phyloP scores from a whole-genome alignment of 1,139 yeast species.

The Eremothecium coryli region DNA sequence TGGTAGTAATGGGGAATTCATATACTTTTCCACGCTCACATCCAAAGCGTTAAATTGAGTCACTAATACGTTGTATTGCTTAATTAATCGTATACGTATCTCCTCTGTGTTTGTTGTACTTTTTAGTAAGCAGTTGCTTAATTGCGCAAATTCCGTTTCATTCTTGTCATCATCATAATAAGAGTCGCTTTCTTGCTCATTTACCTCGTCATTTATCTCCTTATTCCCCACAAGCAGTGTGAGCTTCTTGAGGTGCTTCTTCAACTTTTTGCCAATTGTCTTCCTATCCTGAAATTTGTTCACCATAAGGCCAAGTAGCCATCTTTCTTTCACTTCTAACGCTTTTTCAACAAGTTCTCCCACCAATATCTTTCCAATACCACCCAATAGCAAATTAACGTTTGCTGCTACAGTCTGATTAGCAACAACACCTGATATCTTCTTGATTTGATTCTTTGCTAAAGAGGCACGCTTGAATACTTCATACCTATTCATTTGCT shows the following conservation, averaged over 20 bases:
- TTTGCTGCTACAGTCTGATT: slow-evolving; percentile 81
- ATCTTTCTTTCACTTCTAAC: slow-evolving; percentile 52
- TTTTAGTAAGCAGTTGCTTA: slow-evolving; percentile 21
- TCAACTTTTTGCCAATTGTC: slow-evolving; percentile 25
- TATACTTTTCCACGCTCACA: slow-evolving; percentile 35
- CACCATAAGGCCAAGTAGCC: slow-evolving; percentile 36
- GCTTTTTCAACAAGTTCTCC: slow-evolving; percentile 86
- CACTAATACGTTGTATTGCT: slow-evolving; percentile 25
- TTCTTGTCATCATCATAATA: slow-evolving; percentile 26
- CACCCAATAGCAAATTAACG: slow-evolving; percentile 74
- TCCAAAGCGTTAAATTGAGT: slow-evolving; percentile 24
- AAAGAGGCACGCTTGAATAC: slow-evolving; percentile 77
- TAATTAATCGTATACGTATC: slow-evolving; percentile 20
- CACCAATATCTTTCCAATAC: slow-evolving; percentile 77
- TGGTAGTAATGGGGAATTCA: slow-evolving; percentile 58
- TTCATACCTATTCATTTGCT: slow-evolving; percentile 82
- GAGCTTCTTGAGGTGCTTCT: slow-evolving; percentile 24
- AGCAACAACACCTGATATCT: slow-evolving; percentile 66
- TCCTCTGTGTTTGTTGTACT: slow-evolving; percentile 20
- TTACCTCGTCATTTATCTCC: slow-evolving; percentile 19
- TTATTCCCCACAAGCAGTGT: slow-evolving; percentile 20
- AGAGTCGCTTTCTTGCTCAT: slow-evolving; percentile 26
- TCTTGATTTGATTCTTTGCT: slow-evolving; percentile 71
- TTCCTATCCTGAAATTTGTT: slow-evolving; percentile 29
- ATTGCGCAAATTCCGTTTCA: slow-evolving; percentile 15